Percentiles rank a stretch among this genome's conserved stretches.
These are phyloP conservation scores for Plasmodium berghei DNA, from an alignment of 169 alveolate genomes.

Conservation along the genomic window DNA sequence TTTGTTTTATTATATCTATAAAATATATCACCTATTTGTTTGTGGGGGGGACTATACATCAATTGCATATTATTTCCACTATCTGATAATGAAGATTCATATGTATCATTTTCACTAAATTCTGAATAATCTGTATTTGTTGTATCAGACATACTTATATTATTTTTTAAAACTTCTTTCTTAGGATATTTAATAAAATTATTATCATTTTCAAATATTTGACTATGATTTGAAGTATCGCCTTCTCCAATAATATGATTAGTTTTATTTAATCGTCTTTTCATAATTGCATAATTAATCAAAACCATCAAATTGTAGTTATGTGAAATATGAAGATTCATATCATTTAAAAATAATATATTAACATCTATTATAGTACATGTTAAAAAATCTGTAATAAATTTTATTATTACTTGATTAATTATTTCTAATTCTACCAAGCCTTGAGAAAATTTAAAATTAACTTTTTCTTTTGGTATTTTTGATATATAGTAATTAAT, in stretches of 20 bases:
- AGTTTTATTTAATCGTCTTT: constrained; percentile 1
- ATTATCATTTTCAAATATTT: not conserved
- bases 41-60: too few relatives aligned
- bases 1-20: not conserved
- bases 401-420: constrained; percentile 27
- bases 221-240: not conserved
- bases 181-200: not conserved
- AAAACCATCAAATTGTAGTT: constrained; percentile 13
- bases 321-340: constrained; percentile 36
- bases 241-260: not conserved
- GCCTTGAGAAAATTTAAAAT: constrained; percentile 39
- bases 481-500: constrained; percentile 47
- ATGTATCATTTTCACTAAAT: not conserved
- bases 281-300: constrained; percentile 19
- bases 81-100: not conserved
- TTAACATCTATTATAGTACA: constrained; percentile 33
- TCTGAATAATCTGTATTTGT: not conserved
- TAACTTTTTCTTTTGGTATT: constrained; percentile 59
- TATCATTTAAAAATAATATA: constrained; percentile 10
- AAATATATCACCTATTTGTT: not conserved
- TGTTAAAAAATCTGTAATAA: constrained; percentile 48
- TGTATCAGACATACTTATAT: not conserved
- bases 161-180: not conserved
- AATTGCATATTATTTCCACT: not conserved
- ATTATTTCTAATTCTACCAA: constrained; percentile 54